phyloP scores from a whole-genome alignment of 1,284 basidiomycete genomes.

The Trichosporon faecale region DNA sequence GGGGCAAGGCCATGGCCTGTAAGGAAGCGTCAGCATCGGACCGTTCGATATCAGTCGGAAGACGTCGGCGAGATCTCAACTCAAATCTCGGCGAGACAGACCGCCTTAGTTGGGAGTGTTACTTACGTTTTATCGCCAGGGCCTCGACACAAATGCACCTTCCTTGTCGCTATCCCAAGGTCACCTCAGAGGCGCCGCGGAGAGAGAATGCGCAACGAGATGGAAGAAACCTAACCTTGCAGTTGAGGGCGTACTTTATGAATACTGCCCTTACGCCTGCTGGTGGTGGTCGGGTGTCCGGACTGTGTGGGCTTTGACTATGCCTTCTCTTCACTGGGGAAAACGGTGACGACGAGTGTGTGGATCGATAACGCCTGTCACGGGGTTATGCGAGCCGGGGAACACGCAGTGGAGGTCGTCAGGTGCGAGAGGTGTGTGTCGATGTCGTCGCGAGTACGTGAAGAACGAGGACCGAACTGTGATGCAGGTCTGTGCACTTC shows the following conservation, averaged over 20 bases:
- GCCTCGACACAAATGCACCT: slow-evolving; percentile 25
- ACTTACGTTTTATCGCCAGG: slow-evolving; percentile 30
- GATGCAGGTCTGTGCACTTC: slow-evolving; percentile 10
- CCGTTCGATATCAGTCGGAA: neutral
- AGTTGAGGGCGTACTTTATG: neutral
- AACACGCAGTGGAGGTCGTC: neutral
- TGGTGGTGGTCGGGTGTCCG: neutral
- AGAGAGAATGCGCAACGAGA: neutral
- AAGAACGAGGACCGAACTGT: neutral
- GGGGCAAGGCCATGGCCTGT: slow-evolving; percentile 50
- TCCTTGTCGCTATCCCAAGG: slow-evolving; percentile 20
- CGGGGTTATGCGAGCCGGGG: neutral
- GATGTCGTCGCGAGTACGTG: neutral
- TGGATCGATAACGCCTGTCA: neutral
- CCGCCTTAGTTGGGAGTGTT: neutral
- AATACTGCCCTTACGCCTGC: neutral
- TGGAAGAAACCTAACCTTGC: neutral
- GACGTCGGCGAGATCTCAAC: neutral
- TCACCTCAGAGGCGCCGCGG: slow-evolving; percentile 8
- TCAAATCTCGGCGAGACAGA: neutral
- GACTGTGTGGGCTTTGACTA: neutral
- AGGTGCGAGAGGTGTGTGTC: neutral
- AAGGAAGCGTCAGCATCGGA: slow-evolving; percentile 1
- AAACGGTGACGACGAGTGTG: neutral
- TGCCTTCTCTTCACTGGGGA: neutral